Percentiles rank a stretch among this genome's conserved stretches.
These are phyloP conservation scores for Leucosporidium creatinivorum DNA, from an alignment of 768 basidiomycete genomes.

Conservation along the genomic window DNA sequence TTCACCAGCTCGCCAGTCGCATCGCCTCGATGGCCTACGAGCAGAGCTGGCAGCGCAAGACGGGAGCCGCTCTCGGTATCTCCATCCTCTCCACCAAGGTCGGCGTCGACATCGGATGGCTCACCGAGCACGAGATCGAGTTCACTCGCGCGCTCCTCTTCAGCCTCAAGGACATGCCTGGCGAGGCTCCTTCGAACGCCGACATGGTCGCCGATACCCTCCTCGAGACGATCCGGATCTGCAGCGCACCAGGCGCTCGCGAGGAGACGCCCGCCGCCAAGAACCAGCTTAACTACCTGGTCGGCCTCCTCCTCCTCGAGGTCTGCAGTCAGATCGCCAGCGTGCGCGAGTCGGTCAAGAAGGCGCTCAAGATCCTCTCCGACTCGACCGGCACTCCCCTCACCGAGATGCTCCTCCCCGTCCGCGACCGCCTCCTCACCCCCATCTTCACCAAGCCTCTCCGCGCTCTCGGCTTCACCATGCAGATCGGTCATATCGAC, in stretches of 20 bases:
- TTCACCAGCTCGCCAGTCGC: constrained; percentile 74
- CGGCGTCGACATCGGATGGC: constrained; percentile 66
- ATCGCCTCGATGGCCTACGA: constrained; percentile 83
- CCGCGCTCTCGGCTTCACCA: constrained; percentile 83
- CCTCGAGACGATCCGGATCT: constrained; percentile 47
- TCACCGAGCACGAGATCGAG: constrained; percentile 78
- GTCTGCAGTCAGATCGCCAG: constrained; percentile 76
- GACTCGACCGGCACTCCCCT: constrained; percentile 63
- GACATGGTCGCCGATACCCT: constrained; percentile 73
- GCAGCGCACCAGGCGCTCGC: constrained; percentile 51
- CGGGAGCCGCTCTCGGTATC: constrained; percentile 81
- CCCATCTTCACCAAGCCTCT: constrained; percentile 95
- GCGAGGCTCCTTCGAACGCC: constrained; percentile 74
- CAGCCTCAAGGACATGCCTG: constrained; percentile 87
- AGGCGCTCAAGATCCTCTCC: constrained; percentile 69
- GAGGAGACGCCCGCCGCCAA: constrained; percentile 34
- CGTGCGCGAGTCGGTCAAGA: constrained; percentile 75
- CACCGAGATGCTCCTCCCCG: constrained; percentile 69
- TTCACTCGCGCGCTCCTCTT: constrained; percentile 82
- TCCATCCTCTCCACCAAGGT: constrained; percentile 66
- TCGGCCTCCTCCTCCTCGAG: constrained; percentile 72
- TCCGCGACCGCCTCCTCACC: constrained; percentile 78
- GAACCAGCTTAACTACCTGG: constrained; percentile 50
- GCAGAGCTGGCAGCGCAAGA: constrained; percentile 80
- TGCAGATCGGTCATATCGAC: constrained; percentile 97